Base-by-base conservation (phyloP, 2,329 filamentous ascomycete genomes). In the Cercospora janseana region DNA sequence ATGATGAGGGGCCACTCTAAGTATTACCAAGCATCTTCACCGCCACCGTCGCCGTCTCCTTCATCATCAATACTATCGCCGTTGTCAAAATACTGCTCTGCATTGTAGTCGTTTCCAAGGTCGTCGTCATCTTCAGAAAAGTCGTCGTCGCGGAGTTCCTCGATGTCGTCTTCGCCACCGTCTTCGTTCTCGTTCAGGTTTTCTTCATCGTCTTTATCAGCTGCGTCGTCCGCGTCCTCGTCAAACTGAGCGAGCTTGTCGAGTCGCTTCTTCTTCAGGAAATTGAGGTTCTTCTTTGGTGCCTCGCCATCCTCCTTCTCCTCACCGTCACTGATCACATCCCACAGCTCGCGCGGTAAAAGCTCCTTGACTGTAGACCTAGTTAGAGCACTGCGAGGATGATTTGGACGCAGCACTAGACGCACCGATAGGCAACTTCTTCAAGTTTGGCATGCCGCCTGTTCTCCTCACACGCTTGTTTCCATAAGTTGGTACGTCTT, bases 121-220 rank as follows among this genome's bases (percentile, higher is more conserved):
- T 79, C 81, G 64, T 73, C 77, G 44, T 79, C 76, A 12, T 85
- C 86, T 8, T 75, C 76, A 10, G 83, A 74, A 43, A 86, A 69
- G 52, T 82, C 75, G 46, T 59, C 52, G 32, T 60, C 58, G 29
- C 51, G 45, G 9, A 49, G 54, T 6, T 48, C 32, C 18, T 57
- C 56, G 8, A 56, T 34, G 8, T 41, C 54, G 20, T 60, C 58
- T 49, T 57, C 56, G 45, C 47, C 15, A 77, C 72, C 49, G 86
- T 77, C 20, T 80, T 79, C 58, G 80, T 76, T 63, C 86, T 88
- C 12, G 83, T 87, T 3, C 82, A 85, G 68, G 87, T 89, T 48
- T 4, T 57, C 46, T 12, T 56, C 55, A 20, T 57, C 58, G 13
- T 59, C 51, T 15, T 57, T 48, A 24, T 52, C 45, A 12, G 38